Evolutionary conservation across 345 rosid species (phyloP).

Genomic region (Hibiscus syriacus): DNA sequence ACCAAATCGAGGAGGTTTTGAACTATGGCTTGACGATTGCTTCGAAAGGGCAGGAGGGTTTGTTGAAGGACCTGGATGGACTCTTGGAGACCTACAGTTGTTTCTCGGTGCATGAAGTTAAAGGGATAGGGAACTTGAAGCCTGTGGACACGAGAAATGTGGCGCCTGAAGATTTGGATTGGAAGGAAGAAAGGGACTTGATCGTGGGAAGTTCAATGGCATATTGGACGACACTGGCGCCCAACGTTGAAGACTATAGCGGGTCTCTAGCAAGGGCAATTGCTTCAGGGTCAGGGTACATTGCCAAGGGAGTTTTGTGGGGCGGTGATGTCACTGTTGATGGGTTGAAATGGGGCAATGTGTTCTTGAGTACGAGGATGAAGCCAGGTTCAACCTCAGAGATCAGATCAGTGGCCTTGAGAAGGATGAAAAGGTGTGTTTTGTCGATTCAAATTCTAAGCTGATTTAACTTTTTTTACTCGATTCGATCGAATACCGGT

Average conservation of each 20-base stretch:
- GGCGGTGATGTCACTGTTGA: slow-evolving; percentile 90
- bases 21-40: slow-evolving; percentile 67
- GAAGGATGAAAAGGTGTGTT: slow-evolving; percentile 86
- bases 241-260: slow-evolving; percentile 88
- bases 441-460: too few relatives aligned
- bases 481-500: neutral
- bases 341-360: slow-evolving; percentile 67
- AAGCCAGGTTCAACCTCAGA: slow-evolving; percentile 32
- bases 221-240: slow-evolving; percentile 92
- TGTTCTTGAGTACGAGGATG: slow-evolving; percentile 52
- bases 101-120: slow-evolving; percentile 50
- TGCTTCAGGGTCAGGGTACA: slow-evolving; percentile 82
- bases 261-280: slow-evolving; percentile 52
- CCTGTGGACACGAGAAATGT: slow-evolving; percentile 31
- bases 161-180: slow-evolving; percentile 49
- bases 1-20: slow-evolving; percentile 30
- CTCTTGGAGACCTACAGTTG: slow-evolving; percentile 49
- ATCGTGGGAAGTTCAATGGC: slow-evolving; percentile 62
- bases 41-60: slow-evolving; percentile 52
- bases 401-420: slow-evolving; percentile 52
- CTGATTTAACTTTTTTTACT: too few relatives aligned
- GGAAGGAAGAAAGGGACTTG: slow-evolving; percentile 36
- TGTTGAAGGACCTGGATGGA: slow-evolving; percentile 38
- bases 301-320: slow-evolving; percentile 85
- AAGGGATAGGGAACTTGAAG: slow-evolving; percentile 28